These are phyloP conservation scores for Thymus mandschuricus DNA, from an alignment of 257 asterid genomes.

Conservation along the genomic window DNA sequence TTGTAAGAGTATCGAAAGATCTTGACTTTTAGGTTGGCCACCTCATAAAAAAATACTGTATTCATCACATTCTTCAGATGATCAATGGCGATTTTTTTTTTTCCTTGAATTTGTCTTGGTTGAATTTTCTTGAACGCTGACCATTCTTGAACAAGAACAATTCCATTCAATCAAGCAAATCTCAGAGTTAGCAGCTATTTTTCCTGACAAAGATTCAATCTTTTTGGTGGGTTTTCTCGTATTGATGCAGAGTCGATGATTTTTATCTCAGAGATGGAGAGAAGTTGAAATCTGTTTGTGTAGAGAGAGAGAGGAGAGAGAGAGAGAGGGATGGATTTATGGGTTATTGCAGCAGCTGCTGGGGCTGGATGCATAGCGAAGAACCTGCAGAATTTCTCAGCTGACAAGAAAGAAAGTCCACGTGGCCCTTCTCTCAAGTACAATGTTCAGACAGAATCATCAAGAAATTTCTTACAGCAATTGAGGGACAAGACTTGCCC, in stretches of 20 bases:
- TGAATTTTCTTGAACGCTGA: not conserved
- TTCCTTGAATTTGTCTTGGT: not conserved
- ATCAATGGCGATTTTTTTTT: constrained; percentile 1
- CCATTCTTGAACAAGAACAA: not conserved
- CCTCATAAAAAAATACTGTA: not conserved
- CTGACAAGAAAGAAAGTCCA: constrained; percentile 44
- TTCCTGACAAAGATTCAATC: constrained; percentile 20
- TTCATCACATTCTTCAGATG: no score
- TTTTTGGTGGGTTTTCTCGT: constrained; percentile 17
- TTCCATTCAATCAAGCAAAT: not conserved
- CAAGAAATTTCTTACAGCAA: constrained; percentile 61
- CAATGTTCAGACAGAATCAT: constrained; percentile 42
- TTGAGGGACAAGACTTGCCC: constrained; percentile 67
- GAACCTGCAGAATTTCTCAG: constrained; percentile 50
- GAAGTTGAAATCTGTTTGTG: not conserved
- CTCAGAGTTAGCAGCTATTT: constrained; percentile 7
- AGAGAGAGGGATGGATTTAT: constrained; percentile 56
- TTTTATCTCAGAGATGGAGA: constrained; percentile 19
- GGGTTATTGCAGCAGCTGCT: constrained; percentile 88
- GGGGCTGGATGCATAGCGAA: constrained; percentile 78
- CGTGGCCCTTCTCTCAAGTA: constrained; percentile 30
- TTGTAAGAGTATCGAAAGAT: constrained; percentile 24
- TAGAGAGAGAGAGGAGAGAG: no score
- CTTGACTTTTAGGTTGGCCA: constrained; percentile 17
- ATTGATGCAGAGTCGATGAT: not conserved